Percentiles rank a stretch among this genome's conserved stretches.
Evolutionary conservation across 2,329 filamentous ascomycete genomes (phyloP).

Genomic region (Ophiostoma tasmaniense): DNA sequence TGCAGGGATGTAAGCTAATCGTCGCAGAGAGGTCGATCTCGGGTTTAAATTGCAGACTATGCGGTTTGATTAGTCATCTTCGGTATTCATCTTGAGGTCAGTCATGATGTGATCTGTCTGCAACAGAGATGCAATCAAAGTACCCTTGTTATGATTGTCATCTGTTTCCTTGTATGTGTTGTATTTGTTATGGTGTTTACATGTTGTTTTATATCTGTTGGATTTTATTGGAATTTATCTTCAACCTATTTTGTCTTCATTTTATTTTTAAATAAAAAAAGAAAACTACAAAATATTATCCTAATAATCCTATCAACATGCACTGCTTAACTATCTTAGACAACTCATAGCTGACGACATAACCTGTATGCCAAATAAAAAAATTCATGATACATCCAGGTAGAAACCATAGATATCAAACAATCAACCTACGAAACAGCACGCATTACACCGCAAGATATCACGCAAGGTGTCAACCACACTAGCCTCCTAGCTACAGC

Average conservation of each 20-base stretch:
- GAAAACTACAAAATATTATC: too few species aligned
- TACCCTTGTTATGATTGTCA: neutral
- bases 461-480: neutral
- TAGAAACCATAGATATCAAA: neutral
- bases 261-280: neutral
- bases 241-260: neutral
- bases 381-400: too few species aligned
- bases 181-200: neutral
- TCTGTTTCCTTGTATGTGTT: neutral
- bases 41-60: neutral
- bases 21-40: neutral
- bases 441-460: neutral
- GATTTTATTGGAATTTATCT: neutral
- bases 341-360: too few species aligned
- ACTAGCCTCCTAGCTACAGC: neutral
- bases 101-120: neutral
- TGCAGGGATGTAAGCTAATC: neutral
- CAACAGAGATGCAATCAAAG: neutral
- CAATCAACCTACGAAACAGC: neutral
- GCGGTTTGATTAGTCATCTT: neutral
- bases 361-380: too few species aligned
- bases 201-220: neutral
- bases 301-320: too few species aligned
- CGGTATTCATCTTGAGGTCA: neutral
- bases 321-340: too few species aligned